These are phyloP conservation scores for Achlya hypogyna DNA, from an alignment of 352 stramenopile species.

Conservation along the genomic window DNA sequence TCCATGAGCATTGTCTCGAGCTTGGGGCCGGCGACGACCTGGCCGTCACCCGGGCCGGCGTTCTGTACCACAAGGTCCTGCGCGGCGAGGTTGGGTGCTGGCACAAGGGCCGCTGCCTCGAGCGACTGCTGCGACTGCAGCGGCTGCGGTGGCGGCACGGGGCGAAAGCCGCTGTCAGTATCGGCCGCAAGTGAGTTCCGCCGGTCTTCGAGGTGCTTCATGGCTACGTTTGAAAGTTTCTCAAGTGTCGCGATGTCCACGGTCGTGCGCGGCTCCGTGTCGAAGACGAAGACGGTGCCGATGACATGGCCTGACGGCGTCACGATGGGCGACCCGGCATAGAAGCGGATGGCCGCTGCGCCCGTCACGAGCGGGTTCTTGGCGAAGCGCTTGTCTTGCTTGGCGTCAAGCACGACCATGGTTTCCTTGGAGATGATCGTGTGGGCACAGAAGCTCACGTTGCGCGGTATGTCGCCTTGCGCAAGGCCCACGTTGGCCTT, in stretches of 20 bases:
- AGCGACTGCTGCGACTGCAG: constrained; percentile 29
- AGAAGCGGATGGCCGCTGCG: constrained; percentile 79
- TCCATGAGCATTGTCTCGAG: constrained; percentile 88
- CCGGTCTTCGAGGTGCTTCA: background rate
- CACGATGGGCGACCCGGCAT: constrained; percentile 60
- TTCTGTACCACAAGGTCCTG: constrained; percentile 72
- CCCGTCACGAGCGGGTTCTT: constrained; percentile 80
- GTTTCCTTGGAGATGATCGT: constrained; percentile 47
- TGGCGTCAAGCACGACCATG: constrained; percentile 81
- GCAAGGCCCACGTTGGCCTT: constrained; percentile 4
- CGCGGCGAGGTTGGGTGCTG: constrained; percentile 32
- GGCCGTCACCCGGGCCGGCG: constrained; percentile 42
- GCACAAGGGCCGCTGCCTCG: constrained; percentile 20
- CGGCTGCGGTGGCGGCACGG: background rate
- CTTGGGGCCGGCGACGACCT: constrained; percentile 71
- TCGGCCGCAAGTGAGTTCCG: constrained; percentile 63
- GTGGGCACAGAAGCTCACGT: constrained; percentile 12
- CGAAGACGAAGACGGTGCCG: constrained; percentile 75
- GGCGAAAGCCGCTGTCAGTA: background rate
- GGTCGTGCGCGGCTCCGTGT: constrained; percentile 19
- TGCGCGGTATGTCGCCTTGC: constrained; percentile 8
- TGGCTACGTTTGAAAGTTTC: background rate
- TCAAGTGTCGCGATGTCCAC: background rate
- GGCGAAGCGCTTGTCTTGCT: constrained; percentile 76
- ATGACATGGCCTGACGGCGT: constrained; percentile 44